These are phyloP conservation scores for Maudiozyma barnettii DNA, from an alignment of 805 yeast genomes.

Conservation along the genomic window DNA sequence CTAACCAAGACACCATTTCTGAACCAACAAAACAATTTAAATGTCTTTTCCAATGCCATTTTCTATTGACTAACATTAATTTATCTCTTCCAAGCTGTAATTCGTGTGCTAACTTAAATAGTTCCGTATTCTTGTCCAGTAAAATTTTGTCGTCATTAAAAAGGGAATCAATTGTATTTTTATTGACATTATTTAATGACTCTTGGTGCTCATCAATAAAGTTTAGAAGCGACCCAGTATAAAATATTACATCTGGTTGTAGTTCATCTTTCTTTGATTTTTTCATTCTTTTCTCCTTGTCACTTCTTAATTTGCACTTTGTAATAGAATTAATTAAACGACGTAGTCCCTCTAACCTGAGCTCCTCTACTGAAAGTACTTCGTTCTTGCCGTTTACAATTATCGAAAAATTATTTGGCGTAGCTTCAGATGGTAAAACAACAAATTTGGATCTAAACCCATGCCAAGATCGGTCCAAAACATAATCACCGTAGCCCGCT, in stretches of 20 bases:
- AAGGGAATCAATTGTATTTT: constrained; percentile 32
- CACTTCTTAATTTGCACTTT: constrained; percentile 41
- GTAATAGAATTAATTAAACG: constrained; percentile 55
- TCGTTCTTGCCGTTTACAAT: constrained; percentile 44
- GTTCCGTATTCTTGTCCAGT: constrained; percentile 41
- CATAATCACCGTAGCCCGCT: constrained; percentile 83
- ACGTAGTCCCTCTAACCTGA: constrained; percentile 83
- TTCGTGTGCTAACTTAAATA: constrained; percentile 49
- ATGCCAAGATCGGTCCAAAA: constrained; percentile 41
- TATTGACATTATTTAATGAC: constrained; percentile 25
- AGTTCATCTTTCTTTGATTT: constrained; percentile 37
- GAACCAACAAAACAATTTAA: constrained; percentile 73
- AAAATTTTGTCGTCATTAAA: constrained; percentile 20
- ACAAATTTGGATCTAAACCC: constrained; percentile 73
- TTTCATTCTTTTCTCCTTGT: constrained; percentile 31
- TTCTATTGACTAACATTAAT: constrained; percentile 60
- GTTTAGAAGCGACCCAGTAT: constrained; percentile 73
- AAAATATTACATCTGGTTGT: constrained; percentile 69
- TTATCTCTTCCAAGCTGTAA: constrained; percentile 54
- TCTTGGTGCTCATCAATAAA: constrained; percentile 50
- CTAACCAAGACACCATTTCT: constrained; percentile 78
- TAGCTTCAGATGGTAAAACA: constrained; percentile 66
- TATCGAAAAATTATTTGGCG: constrained; percentile 37
- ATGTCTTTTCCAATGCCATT: constrained; percentile 85
- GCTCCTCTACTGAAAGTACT: constrained; percentile 68